Evolutionary conservation across 2,329 filamentous ascomycete species (phyloP), one percentile per base, ranked within the genome.

Genomic region (Phaeomoniella chlamydospora): DNA sequence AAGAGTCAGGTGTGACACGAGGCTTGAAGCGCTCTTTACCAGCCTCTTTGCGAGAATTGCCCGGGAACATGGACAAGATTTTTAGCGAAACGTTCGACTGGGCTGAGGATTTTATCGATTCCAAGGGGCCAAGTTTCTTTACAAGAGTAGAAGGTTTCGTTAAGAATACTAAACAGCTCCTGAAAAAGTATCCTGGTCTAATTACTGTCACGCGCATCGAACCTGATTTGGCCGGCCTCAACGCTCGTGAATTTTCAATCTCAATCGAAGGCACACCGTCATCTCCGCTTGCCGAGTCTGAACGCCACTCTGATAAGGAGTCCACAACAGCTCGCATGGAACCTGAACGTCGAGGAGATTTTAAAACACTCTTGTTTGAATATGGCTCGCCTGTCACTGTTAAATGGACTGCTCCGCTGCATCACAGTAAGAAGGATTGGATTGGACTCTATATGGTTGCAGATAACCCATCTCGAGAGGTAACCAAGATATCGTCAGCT

Each of bases 391-490:
- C 90, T 0, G 83, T 98, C 54, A 80, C 72, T 45, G 83, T 96
- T 43, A 82, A 74, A 47, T 98, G 90, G 90, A 82, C 74, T 17
- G 90, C 88, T 0, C 88, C 90, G 0, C 67, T 76, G 26, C 83
- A 86, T 44, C 90, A 96, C 58, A 79, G 77, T 60, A 86, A 81
- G 54, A 81, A 80, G 49, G 90, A 98, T 56, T 98, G 90, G 90
- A 77, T 98, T 36, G 88, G 88, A 3, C 68, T 98, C 4, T 98
- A 96, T 64, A 86, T 87, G 73, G 85, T 98, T 2, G 86, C 85
- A 3, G 88, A 96, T 58, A 98, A 94, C 52, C 73, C 77, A 4
- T 90, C 83, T 5, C 75, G 88, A 29, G 83, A 94, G 29, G 65
- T 79, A 11, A 94, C 90, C 2, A 77, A 83, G 36, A 74, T 94